Evolutionary conservation across 176 grass and related monocot species (phyloP), one percentile per base, ranked within the genome.

Genomic region (Alloteropsis semialata): DNA sequence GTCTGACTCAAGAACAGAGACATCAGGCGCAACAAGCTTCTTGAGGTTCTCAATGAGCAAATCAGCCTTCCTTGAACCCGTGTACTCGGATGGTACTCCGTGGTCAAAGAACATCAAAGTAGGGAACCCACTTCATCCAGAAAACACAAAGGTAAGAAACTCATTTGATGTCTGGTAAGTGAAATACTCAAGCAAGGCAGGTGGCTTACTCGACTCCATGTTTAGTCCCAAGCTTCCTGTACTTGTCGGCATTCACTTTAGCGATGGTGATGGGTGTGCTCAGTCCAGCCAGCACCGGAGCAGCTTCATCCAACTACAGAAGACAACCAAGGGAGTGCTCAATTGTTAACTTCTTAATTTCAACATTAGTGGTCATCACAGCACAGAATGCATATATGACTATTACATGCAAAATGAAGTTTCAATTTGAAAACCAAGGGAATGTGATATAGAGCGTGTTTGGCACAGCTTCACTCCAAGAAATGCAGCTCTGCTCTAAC

Each of bases 231-330:
- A 95, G 81, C 65, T 98, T 98, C 58, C 51, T 89, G 68, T 95
- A 93, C 42, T 98, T 95, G 70, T 98, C 92, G 5, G 90, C 95
- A 91, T 98, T 89, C 71, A 98, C 79, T 86, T 93, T 98, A 19
- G 88, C 82, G 22, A 98, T 43, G 29, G 88, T 5, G 24, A 98
- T 87, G 36, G 96, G 92, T 27, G 88, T 78, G 66, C 84, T 69
- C 79, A 98, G 42, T 37, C 39, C 84, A 60, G 89, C 88, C 51
- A 98, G 77, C 56, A 82, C 33, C 0, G 68, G 84, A 91, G 96
- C 92, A 91, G 92, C 92, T 38, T 90, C 87, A 73, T 98, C 90
- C 64, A 98, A 73, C 96, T 98, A 89, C 77, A 83, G 48, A 70
- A 81, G 62, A 56, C 24, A 90, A 72, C 5, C 3, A 7, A 79